phyloP scores from a whole-genome alignment of 148 eudicot species.

The Persicaria maculosa region DNA sequence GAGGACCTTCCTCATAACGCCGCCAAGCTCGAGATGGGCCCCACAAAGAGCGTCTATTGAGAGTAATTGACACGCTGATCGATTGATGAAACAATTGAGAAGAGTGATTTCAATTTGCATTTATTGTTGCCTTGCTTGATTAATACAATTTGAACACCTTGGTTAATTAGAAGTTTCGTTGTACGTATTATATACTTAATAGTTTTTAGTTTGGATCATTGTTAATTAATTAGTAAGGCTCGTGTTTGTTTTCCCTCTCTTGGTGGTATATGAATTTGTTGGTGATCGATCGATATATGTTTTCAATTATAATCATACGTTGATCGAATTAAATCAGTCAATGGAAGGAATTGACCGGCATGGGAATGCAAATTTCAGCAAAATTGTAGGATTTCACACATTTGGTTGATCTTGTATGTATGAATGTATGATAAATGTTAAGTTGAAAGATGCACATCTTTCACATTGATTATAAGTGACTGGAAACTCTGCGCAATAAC shows the following conservation, averaged over 20 bases:
- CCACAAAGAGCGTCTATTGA: not conserved
- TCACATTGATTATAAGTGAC: too few species aligned
- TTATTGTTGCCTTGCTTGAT: too few species aligned
- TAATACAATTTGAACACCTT: too few species aligned
- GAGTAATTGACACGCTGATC: not conserved
- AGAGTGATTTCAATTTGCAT: too few species aligned
- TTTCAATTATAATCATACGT: not conserved
- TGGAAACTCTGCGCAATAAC: too few species aligned
- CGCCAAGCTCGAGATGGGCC: constrained; percentile 12
- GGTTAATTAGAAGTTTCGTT: too few species aligned
- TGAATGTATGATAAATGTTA: too few species aligned
- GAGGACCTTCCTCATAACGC: not conserved
- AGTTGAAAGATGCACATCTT: too few species aligned
- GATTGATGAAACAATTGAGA: not conserved
- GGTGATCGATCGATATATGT: not conserved
- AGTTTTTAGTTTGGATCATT: not conserved
- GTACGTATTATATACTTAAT: not conserved
- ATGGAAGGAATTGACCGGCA: not conserved
- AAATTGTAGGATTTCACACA: too few species aligned
- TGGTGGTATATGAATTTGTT: not conserved
- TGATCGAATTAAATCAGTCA: too few species aligned
- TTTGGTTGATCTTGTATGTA: too few species aligned
- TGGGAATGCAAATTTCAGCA: not conserved
- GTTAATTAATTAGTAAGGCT: not conserved
- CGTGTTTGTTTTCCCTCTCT: not conserved